phyloP scores from a whole-genome alignment of 2,329 filamentous ascomycete species.

The Cercospora sp. region DNA sequence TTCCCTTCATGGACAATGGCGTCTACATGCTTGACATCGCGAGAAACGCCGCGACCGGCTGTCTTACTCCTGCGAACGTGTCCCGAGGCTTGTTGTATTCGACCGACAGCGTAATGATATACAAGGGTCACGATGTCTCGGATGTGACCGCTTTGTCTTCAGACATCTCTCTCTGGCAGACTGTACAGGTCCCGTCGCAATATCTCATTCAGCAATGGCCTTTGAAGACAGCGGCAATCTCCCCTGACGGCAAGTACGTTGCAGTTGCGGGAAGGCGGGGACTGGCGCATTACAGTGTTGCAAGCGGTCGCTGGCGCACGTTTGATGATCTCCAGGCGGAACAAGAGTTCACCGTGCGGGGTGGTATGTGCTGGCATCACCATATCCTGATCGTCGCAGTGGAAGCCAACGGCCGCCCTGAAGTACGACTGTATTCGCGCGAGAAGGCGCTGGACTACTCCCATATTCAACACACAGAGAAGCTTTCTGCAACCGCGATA shows the following conservation, averaged over 20 bases:
- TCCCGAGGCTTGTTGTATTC: slow-evolving; percentile 87
- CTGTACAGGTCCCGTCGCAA: slow-evolving; percentile 75
- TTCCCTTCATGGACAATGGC: slow-evolving; percentile 66
- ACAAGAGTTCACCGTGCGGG: slow-evolving; percentile 86
- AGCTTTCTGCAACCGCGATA: slow-evolving; percentile 81
- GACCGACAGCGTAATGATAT: slow-evolving; percentile 83
- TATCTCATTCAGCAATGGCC: slow-evolving; percentile 95
- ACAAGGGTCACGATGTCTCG: slow-evolving; percentile 87
- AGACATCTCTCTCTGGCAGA: slow-evolving; percentile 93
- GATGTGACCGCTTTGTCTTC: slow-evolving; percentile 89
- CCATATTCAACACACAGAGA: slow-evolving; percentile 73
- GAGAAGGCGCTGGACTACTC: slow-evolving; percentile 75
- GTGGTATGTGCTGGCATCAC: slow-evolving; percentile 98
- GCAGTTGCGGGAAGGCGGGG: slow-evolving; percentile 93
- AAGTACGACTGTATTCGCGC: slow-evolving; percentile 86
- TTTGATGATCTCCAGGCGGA: slow-evolving; percentile 80
- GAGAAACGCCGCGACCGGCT: slow-evolving; percentile 87
- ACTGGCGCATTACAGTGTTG: slow-evolving; percentile 91
- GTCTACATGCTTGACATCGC: slow-evolving; percentile 91
- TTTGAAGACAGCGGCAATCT: slow-evolving; percentile 81
- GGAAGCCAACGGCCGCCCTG: slow-evolving; percentile 76
- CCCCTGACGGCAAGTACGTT: slow-evolving; percentile 87
- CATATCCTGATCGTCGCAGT: slow-evolving; percentile 91
- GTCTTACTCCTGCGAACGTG: slow-evolving; percentile 87
- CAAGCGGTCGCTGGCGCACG: slow-evolving; percentile 92